Conservation (phyloP, 2,329 filamentous ascomycete species). For the Fusarium pseudonygamai region DNA sequence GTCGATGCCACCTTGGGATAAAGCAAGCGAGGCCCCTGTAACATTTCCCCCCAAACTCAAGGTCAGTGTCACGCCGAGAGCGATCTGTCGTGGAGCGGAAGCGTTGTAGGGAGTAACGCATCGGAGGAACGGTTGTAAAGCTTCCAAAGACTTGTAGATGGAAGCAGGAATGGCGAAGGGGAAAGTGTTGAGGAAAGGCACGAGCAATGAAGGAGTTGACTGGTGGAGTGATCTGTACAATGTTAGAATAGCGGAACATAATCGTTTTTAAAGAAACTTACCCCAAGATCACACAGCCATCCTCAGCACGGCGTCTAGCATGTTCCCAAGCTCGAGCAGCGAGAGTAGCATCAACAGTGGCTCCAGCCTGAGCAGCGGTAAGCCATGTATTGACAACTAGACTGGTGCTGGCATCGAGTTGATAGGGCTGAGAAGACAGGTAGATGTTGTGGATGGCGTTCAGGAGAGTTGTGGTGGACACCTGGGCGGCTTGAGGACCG, state of each 20-base stretch:
- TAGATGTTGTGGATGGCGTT: slow-evolving; percentile 94
- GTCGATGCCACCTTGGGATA: slow-evolving; percentile 90
- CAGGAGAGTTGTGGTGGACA: slow-evolving; percentile 91
- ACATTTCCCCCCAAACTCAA: slow-evolving; percentile 84
- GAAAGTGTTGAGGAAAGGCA: slow-evolving; percentile 81
- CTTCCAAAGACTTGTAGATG: slow-evolving; percentile 81
- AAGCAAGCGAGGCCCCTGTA: slow-evolving; percentile 76
- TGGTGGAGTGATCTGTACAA: slow-evolving; percentile 81
- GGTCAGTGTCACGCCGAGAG: slow-evolving; percentile 82
- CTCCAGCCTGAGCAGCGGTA: slow-evolving; percentile 76
- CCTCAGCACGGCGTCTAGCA: slow-evolving; percentile 90
- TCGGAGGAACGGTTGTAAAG: slow-evolving; percentile 84
- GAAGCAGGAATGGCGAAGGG: slow-evolving; percentile 81
- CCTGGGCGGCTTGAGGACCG: slow-evolving; percentile 76
- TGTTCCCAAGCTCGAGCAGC: slow-evolving; percentile 94
- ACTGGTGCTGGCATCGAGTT: slow-evolving; percentile 88
- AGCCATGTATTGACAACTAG: slow-evolving; percentile 96
- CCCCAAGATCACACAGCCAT: slow-evolving; percentile 92
- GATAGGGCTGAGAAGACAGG: slow-evolving; percentile 81
- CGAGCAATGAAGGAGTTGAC: slow-evolving; percentile 84
- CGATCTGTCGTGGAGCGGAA: slow-evolving; percentile 81
- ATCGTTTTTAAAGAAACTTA: slow-evolving; percentile 56
- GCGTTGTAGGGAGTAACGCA: slow-evolving; percentile 91
- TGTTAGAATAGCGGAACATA: slow-evolving; percentile 15
- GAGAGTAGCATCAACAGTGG: slow-evolving; percentile 81